Evolutionary conservation across 768 basidiomycete genomes (phyloP).

Genomic region (Phlebiopsis flavidoalba): DNA sequence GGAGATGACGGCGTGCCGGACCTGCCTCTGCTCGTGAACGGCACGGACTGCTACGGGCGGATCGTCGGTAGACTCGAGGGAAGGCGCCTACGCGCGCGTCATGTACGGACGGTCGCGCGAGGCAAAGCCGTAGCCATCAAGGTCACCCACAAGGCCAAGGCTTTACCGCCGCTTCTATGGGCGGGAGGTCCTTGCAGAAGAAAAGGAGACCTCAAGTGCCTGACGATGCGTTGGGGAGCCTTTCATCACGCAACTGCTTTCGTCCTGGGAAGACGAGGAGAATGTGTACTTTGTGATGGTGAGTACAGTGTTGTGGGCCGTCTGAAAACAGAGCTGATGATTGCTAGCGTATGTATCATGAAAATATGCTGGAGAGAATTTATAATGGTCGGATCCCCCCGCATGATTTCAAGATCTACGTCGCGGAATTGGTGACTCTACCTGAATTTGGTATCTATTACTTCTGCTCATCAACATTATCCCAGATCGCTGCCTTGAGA

Average conservation of each 20-base stretch:
- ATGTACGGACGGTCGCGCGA: conserved; percentile 10
- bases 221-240: not conserved
- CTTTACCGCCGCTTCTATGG: too few relatives aligned
- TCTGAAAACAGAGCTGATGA: not conserved
- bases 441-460: not conserved
- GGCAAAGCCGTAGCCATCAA: conserved; percentile 20
- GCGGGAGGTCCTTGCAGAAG: conserved; percentile 4
- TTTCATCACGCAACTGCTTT: conserved; percentile 13
- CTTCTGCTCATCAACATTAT: not conserved
- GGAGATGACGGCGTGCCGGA: not conserved
- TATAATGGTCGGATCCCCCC: not conserved
- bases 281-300: conserved; percentile 26
- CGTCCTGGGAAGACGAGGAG: conserved; percentile 19
- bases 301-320: not conserved
- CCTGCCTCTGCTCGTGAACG: not conserved
- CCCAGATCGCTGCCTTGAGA: not conserved
- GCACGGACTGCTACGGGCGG: conserved; percentile 8
- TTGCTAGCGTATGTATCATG: conserved; percentile 7
- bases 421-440: conserved; percentile 19
- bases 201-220: conserved; percentile 14
- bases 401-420: conserved; percentile 8
- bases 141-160: conserved; percentile 19
- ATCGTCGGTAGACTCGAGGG: conserved; percentile 15
- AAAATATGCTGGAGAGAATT: conserved; percentile 9
- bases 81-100: conserved; percentile 17